Conservation (phyloP, 176 grass and related monocot species). For the Urochloa ruziziensis region DNA sequence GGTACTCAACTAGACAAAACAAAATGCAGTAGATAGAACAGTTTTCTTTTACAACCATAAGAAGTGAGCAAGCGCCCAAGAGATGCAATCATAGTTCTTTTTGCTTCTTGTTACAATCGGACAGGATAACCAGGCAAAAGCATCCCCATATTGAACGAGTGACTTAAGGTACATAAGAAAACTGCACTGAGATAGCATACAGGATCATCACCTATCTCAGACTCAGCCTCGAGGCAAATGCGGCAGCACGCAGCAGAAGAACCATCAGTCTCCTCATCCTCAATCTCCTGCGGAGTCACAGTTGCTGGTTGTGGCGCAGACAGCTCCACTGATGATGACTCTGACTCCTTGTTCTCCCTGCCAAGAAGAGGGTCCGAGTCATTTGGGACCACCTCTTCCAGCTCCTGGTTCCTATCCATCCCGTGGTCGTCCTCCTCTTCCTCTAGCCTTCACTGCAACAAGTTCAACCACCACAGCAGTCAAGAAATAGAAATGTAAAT, state of each 20-base stretch:
- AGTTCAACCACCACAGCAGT: background rate
- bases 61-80: background rate
- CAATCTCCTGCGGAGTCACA: constrained; percentile 48
- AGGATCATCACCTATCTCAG: constrained; percentile 57
- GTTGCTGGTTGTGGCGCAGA: constrained; percentile 28
- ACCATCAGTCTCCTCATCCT: constrained; percentile 71
- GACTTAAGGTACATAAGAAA: background rate
- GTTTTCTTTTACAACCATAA: background rate
- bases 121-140: background rate
- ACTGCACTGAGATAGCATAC: background rate
- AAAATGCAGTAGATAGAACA: background rate
- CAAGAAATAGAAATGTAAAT: constrained; percentile 19
- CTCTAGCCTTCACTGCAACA: background rate
- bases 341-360: constrained; percentile 22
- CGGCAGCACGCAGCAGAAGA: constrained; percentile 76
- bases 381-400: constrained; percentile 27
- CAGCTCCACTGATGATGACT: background rate
- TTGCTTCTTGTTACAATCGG: background rate
- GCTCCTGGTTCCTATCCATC: constrained; percentile 39
- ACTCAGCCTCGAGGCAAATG: constrained; percentile 85
- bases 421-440: background rate
- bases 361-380: constrained; percentile 54
- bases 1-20: background rate
- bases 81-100: background rate
- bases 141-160: constrained; percentile 1